Base-by-base conservation (phyloP, 352 stramenopile genomes). In the Phytophthora pinifolia region DNA sequence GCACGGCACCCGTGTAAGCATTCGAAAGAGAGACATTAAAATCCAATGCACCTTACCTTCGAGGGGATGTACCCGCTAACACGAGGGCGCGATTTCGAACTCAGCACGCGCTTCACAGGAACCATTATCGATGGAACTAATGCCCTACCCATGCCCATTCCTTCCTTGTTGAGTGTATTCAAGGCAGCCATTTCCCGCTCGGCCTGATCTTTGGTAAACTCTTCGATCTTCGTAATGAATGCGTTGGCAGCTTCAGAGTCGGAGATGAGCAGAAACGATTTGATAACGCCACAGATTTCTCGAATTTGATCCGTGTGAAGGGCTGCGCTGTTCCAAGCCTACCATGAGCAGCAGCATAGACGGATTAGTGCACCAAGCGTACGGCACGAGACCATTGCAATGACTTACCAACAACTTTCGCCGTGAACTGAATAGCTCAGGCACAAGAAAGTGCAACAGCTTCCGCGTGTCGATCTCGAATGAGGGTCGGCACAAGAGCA, bases 271-370 rank as follows among this genome's bases (percentile, higher is more conserved):
- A 53, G 62, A 50, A 86, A 86, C 10, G 59, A 41, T 27, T 60
- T 61, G 22, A 88, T 36, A 6, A 74, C 51, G 35, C 67, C 52
- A 60, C 71, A 83, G 32, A 86, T 53, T 27, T 52, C 62, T 37
- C 54, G 46, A 46, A 92, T 72, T 42, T 77, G 68, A n/a, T 72
- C 41, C 17, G 35, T 46, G 20, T 67, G 67, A 14, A 90, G 66
- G 13, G 72, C 72, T 30, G 76, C 74, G 50, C 75, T 87, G 46
- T 78, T 92, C 83, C 83, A 92, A 20, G 75, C 75, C 75, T 85
- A 34, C 13, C 37, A 32, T 14, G 56, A 36, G 22, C 25, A 67
- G 46, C 33, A 59, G 30, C 7, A 47, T 15, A 54, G 14, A 47
- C 14, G 12, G 6, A 22, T 62, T 9, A 60, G 39, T 29, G 15